Base-by-base conservation (phyloP, 805 yeast species). In the Wickerhamiella sorbophila region DNA sequence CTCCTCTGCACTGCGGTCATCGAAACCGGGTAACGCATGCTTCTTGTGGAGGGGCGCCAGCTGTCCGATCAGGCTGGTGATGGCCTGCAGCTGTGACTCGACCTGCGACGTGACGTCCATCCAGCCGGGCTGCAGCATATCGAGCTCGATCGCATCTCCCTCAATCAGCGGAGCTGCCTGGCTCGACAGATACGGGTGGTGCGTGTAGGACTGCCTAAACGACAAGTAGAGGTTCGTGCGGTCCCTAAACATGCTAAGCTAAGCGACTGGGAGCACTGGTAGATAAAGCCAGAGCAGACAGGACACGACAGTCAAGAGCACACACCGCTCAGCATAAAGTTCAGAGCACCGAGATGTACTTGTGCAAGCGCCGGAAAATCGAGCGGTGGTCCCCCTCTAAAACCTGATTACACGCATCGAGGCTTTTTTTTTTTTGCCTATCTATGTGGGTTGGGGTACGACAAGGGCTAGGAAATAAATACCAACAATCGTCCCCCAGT, bases 211-310 rank as follows among this genome's bases (percentile, higher is more conserved):
- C 45, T 91, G 75, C 48, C 98, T 74, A 57, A 82, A 88, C 36
- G 96, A 85, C 18, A 86, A 65, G 60, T 70, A 88, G 49, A 88
- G 69, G 56, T 87, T 88, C n/a, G 98, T 91, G 58, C 96, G 70
- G 62, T 91, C 97, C 58, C 97, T 71, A 55, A 81, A 83, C 95
- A 88, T 36, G 8, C 9, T 31, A 26, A n/a, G n/a, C n/a, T n/a
- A n/a, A n/a, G n/a, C n/a, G n/a, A n/a, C n/a, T n/a, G n/a, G n/a
- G n/a, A n/a, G n/a, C n/a, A n/a, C n/a, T n/a, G n/a, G n/a, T n/a
- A n/a, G n/a, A n/a, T n/a, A n/a, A n/a, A n/a, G n/a, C n/a, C n/a
- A n/a, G n/a, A n/a, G n/a, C n/a, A n/a, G n/a, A n/a, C n/a, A n/a
- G n/a, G n/a, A n/a, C n/a, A n/a, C n/a, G n/a, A n/a, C n/a, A n/a